These are phyloP conservation scores for Solanum tarijense DNA, from an alignment of 257 asterid species.

Conservation along the genomic window DNA sequence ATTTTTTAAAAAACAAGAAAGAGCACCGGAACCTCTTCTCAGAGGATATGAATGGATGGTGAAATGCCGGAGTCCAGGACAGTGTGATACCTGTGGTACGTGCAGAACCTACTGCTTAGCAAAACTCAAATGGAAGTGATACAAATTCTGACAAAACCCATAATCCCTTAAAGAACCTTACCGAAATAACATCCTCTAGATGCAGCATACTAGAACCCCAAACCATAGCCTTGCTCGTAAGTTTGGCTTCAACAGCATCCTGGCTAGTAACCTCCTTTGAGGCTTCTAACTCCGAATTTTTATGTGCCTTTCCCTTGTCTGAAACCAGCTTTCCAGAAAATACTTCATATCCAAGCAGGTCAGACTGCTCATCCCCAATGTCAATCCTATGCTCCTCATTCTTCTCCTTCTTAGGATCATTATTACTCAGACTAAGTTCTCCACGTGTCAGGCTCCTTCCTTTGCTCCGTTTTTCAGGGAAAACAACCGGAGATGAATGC, in stretches of 20 bases:
- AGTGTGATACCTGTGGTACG: conserved; percentile 70
- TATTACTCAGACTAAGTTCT: conserved; percentile 25
- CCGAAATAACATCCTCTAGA: conserved; percentile 80
- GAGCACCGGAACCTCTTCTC: conserved; percentile 44
- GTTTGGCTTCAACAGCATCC: conserved; percentile 70
- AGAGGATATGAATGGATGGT: conserved; percentile 86
- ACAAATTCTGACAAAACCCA: not conserved
- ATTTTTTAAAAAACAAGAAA: conserved; percentile 43
- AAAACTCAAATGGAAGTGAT: conserved; percentile 1
- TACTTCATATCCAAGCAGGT: conserved; percentile 80
- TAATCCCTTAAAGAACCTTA: conserved; percentile 20
- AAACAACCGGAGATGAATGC: conserved; percentile 81
- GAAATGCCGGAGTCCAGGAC: conserved; percentile 81
- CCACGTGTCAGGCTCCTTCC: conserved; percentile 40
- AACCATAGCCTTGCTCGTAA: conserved; percentile 82
- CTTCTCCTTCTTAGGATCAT: conserved; percentile 40
- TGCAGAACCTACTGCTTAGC: not conserved
- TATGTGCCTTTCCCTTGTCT: conserved; percentile 44
- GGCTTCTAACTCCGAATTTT: conserved; percentile 39
- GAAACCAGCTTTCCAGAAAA: conserved; percentile 61
- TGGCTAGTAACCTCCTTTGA: conserved; percentile 34
- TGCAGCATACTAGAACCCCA: conserved; percentile 66
- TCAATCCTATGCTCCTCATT: conserved; percentile 73
- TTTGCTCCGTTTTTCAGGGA: conserved; percentile 81
- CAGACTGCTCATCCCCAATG: conserved; percentile 85